Percentiles rank a stretch among this genome's conserved stretches.
Evolutionary conservation across 2,329 filamentous ascomycete genomes (phyloP).

Genomic region (Cladosporium sp.): DNA sequence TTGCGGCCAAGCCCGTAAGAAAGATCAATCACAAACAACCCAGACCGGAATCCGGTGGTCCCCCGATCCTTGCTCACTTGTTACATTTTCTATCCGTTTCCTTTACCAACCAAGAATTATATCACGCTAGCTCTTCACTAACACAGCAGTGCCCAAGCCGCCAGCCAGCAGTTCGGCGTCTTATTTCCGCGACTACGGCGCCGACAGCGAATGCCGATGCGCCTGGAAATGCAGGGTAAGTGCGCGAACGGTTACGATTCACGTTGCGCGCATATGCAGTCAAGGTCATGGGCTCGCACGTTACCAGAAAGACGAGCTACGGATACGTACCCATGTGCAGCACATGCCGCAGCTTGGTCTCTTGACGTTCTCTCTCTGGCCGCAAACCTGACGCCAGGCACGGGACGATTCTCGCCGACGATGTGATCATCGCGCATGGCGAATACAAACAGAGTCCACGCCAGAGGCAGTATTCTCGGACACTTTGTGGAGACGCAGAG

Average conservation of each 20-base stretch:
- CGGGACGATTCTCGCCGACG: background rate
- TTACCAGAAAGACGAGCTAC: background rate
- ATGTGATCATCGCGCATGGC: background rate
- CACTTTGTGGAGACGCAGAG: background rate
- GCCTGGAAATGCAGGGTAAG: background rate
- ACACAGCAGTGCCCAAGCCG: background rate
- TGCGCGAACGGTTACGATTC: background rate
- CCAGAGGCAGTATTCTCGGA: conserved; percentile 4
- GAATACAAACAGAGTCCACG: background rate
- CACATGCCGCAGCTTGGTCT: background rate
- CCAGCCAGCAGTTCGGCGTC: background rate
- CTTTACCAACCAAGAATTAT: background rate
- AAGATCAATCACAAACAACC: background rate
- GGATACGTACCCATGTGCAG: background rate
- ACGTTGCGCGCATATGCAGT: background rate
- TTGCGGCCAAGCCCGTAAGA: background rate
- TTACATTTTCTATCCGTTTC: background rate
- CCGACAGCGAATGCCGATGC: background rate
- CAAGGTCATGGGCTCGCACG: background rate
- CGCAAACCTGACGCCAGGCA: background rate
- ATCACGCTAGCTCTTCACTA: background rate
- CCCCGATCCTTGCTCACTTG: background rate
- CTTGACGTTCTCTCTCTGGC: background rate
- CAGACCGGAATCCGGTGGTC: background rate
- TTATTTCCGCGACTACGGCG: conserved; percentile 3